These are phyloP conservation scores for Linnemannia schmuckeri DNA, from an alignment of 192 early-diverging fungal genomes.

Conservation along the genomic window DNA sequence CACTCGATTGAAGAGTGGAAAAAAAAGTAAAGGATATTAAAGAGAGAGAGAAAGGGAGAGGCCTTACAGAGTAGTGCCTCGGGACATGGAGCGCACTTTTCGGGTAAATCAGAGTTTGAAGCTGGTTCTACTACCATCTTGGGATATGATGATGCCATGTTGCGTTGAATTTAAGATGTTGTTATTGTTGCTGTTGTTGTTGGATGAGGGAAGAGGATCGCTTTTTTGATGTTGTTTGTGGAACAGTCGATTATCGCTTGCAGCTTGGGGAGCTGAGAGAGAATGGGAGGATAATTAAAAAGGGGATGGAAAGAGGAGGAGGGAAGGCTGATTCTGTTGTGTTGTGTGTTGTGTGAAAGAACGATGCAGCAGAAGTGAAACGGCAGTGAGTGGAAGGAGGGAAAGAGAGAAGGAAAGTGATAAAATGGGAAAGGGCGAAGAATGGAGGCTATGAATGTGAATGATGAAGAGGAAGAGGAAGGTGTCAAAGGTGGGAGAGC, in stretches of 20 bases:
- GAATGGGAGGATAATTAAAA: not conserved
- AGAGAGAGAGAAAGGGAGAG: not conserved
- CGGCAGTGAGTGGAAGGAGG: not conserved
- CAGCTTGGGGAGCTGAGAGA: not conserved
- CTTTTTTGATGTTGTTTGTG: constrained; percentile 18
- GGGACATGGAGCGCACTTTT: constrained; percentile 21
- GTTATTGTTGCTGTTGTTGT: not conserved
- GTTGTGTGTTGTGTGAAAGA: not conserved
- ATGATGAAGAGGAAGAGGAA: not conserved
- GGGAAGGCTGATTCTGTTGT: not conserved
- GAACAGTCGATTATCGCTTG: constrained; percentile 13
- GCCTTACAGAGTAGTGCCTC: constrained; percentile 45
- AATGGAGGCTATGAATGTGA: no score
- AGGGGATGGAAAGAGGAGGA: not conserved
- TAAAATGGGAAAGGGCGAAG: not conserved
- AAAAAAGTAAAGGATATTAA: no score
- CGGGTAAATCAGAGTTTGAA: constrained; percentile 19
- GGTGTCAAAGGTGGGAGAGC: not conserved
- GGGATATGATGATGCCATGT: not conserved
- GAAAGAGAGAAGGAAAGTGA: not conserved
- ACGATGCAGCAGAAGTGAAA: not conserved
- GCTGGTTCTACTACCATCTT: not conserved
- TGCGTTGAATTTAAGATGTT: not conserved
- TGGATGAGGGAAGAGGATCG: not conserved
- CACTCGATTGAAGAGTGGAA: no score